phyloP scores from a whole-genome alignment of 169 alveolate genomes.

The Plasmodium berghei region DNA sequence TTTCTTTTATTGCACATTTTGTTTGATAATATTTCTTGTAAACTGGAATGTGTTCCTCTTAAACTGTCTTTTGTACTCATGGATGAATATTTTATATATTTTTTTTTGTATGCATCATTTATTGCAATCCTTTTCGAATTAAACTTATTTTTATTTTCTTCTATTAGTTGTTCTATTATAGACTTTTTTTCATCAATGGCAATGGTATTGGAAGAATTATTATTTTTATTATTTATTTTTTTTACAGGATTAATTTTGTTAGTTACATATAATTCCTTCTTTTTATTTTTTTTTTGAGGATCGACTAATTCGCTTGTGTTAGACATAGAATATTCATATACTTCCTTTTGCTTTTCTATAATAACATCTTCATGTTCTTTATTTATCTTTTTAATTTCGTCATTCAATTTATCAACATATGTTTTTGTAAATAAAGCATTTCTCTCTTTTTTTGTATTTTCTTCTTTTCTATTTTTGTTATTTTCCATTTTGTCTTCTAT shows the following conservation, averaged over 20 bases:
- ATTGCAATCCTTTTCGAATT: constrained; percentile 11
- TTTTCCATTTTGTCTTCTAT: neutral
- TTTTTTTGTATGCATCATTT: constrained; percentile 31
- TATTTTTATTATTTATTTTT: constrained; percentile 6
- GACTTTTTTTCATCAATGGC: neutral
- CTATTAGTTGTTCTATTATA: constrained; percentile 48
- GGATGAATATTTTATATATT: constrained; percentile 34
- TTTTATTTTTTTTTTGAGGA: constrained; percentile 8
- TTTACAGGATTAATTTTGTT: constrained; percentile 13
- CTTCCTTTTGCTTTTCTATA: constrained; percentile 31
- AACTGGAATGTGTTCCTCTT: constrained; percentile 1
- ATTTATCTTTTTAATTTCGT: constrained; percentile 29
- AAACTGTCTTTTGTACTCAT: constrained; percentile 72
- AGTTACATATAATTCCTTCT: too few relatives aligned
- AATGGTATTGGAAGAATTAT: neutral
- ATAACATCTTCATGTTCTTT: constrained; percentile 30
- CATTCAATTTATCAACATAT: constrained; percentile 34
- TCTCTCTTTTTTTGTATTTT: neutral
- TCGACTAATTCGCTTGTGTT: constrained; percentile 9
- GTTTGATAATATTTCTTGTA: neutral
- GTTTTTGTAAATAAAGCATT: neutral
- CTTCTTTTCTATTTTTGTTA: neutral
- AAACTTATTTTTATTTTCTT: constrained; percentile 27
- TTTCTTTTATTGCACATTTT: constrained; percentile 10
- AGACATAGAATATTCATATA: constrained; percentile 37